Conservation (phyloP, 2,329 filamentous ascomycete genomes). For the Emergomyces pasteurianus region DNA sequence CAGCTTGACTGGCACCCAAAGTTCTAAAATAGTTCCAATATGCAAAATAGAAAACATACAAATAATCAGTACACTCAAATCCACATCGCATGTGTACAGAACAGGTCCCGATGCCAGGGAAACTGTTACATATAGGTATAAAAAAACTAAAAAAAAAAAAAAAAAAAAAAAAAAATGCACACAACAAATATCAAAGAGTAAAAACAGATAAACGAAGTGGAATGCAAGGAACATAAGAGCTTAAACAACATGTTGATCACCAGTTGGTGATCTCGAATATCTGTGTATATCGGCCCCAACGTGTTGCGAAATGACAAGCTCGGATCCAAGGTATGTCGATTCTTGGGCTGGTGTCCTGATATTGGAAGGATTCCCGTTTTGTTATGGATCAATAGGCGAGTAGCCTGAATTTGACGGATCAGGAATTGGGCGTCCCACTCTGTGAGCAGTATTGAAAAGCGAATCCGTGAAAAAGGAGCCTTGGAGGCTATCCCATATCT, state of each 20-base stretch:
- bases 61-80: background rate
- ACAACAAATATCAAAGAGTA: background rate
- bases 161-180: background rate
- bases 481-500: background rate
- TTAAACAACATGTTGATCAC: background rate
- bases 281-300: background rate
- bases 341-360: background rate
- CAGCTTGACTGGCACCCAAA: conserved; percentile 1
- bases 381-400: background rate
- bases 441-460: background rate
- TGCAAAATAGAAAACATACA: background rate
- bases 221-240: background rate
- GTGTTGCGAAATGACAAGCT: background rate
- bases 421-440: background rate
- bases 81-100: background rate
- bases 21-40: background rate
- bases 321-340: background rate
- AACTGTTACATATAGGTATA: background rate
- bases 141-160: background rate
- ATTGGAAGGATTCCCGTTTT: background rate
- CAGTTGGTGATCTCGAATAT: background rate
- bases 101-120: background rate
- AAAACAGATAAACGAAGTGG: background rate
- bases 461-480: background rate
- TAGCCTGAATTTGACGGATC: background rate